Base-by-base conservation (phyloP, 306 rosid genomes). In the Fragaria iinumae region DNA sequence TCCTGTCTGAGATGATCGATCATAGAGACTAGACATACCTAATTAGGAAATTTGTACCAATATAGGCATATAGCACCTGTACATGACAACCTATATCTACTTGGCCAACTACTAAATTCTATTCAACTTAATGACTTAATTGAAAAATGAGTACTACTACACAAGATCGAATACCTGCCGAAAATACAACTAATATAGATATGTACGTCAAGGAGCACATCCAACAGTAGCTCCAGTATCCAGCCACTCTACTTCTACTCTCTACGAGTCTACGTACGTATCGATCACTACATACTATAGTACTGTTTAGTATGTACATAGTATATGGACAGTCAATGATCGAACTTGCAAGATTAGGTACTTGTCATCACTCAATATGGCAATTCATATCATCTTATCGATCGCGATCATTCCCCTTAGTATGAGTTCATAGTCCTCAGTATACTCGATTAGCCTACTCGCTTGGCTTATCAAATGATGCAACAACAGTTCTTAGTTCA, bases 291-390 rank as follows among this genome's bases (percentile, higher is more conserved):
- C 8, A 1, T 41, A 7, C 11, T 41, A 10, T 41, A 41, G 44
- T 41, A 32, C 3, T 43, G 4, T 32, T 32, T 32, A 11, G 17
- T 59, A 59, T 12, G 39, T 62, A 29, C 67, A 29, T 62, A 29
- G 43, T 63, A 25, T 32, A 10, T 63, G 43, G 68, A 17, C 44
- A 32, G 62, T n/a, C 29, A 21, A 56, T 55, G 27, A 52, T 52
- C 23, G 10, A 17, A 1, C 23, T 14, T 32, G 68, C 27, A 39
- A 27, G 57, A 67, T 63, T 77, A 67, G 80, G 80, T 77, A 67
- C 45, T 67, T 59, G 80, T 77, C 80, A 59, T 68, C 47, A 17
- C 74, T 68, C 70, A 38, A 65, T 18, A 36, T 65, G 18, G 43
- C 39, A 29, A 12, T 62, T 27, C 67, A 5, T 29, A 27, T 62